Evolutionary conservation across 2,329 filamentous ascomycete species (phyloP), one percentile per base, ranked within the genome.

Genomic region (Ilyonectria mors-panacis): DNA sequence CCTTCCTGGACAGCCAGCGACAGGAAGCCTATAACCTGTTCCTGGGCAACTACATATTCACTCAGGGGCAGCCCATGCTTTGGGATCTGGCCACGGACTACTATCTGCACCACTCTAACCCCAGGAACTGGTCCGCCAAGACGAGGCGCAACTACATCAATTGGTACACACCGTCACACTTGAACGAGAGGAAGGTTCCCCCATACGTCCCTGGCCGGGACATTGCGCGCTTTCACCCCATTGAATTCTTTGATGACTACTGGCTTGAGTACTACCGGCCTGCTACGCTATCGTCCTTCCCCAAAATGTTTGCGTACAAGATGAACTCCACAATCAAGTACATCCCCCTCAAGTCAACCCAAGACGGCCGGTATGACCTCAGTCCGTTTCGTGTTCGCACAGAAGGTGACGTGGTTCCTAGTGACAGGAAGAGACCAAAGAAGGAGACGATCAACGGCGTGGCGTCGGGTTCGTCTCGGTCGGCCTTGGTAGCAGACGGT

Each of bases 1-100:
- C 95, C 0, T 99, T 99, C 79, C 88, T 99, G 9, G 96, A 99
- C 79, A 95, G 93, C n/a, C 96, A 99, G 78, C 91, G 96, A 35
- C 96, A 99, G 81, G 96, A 99, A 81, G 96, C 96, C 1, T 98
- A 98, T 81, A 99, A 99, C 73, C 85, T 99, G 10, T 99, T 99
- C 77, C 87, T 99, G 1, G 96, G 96, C 7, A 98, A 98, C 77
- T 99, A 99, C 79, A 93, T 95, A 57, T 98, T 94, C 78, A 83
- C 88, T 0, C 91, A 94, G 70, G 94, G 93, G 0, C 92, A 97
- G 77, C 96, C 96, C 0, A 95, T 98, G 94, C 86, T 99, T 2
- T 99, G 96, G 96, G 96, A 99, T 77, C 86, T 99, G 8, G 87
- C 92, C 3, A 97, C 94, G 3, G 96, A 99, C 78, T 98, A 98